A percentile compares a stretch with the other conserved stretches of the same genome.
Evolutionary conservation across 768 basidiomycete species (phyloP).

Genomic region (Termitomyces sp.): DNA sequence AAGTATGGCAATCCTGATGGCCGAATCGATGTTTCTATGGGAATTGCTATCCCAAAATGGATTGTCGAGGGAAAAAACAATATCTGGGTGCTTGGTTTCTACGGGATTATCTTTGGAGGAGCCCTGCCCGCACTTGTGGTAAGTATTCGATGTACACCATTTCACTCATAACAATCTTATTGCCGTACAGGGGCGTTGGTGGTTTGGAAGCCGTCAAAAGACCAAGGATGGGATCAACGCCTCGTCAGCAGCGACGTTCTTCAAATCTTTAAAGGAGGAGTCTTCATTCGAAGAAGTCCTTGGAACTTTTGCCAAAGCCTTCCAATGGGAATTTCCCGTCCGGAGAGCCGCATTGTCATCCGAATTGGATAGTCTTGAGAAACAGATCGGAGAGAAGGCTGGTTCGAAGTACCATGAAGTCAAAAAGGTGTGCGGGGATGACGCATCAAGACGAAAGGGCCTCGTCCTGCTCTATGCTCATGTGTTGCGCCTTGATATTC

Average conservation of each 20-base stretch:
- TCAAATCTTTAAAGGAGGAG: conserved; percentile 81
- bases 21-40: conserved; percentile 89
- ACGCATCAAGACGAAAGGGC: conserved; percentile 42
- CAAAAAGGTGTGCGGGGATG: conserved; percentile 31
- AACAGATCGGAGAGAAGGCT: conserved; percentile 38
- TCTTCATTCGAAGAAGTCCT: conserved; percentile 69
- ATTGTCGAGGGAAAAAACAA: conserved; percentile 90
- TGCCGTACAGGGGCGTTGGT: conserved; percentile 73
- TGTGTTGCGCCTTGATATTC: conserved; percentile 61
- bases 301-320: conserved; percentile 61
- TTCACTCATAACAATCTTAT: background rate
- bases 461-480: conserved; percentile 81
- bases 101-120: conserved; percentile 84
- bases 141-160: conserved; percentile 14
- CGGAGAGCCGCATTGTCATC: conserved; percentile 23
- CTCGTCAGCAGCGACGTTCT: conserved; percentile 78
- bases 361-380: conserved; percentile 46
- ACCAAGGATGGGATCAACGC: conserved; percentile 91
- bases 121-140: conserved; percentile 83
- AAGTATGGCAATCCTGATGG: conserved; percentile 95
- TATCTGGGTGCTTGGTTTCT: conserved; percentile 83
- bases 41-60: conserved; percentile 93
- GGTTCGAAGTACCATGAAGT: conserved; percentile 53
- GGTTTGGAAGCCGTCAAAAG: conserved; percentile 86
- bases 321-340: conserved; percentile 46